phyloP scores from a whole-genome alignment of 2,329 filamentous ascomycete species.

The Venturia asperata region DNA sequence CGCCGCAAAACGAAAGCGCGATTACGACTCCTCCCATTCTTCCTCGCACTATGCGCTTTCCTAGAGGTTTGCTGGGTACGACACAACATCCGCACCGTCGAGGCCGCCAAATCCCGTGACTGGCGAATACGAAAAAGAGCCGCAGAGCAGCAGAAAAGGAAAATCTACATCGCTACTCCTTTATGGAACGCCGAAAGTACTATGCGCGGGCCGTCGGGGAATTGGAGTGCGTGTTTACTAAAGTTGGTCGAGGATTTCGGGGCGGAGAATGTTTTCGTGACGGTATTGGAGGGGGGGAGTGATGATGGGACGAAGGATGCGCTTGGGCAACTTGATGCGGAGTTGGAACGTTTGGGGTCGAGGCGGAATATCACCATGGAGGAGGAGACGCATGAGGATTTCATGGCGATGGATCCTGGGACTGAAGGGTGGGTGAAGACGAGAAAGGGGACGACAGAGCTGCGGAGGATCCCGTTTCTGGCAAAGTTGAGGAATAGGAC shows the following conservation, averaged over 20 bases:
- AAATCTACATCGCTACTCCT: conserved; percentile 15
- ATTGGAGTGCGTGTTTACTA: conserved; percentile 58
- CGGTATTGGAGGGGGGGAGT: conserved; percentile 61
- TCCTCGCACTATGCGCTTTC: not conserved
- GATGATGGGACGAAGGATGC: conserved; percentile 61
- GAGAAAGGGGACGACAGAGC: conserved; percentile 42
- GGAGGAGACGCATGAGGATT: conserved; percentile 52
- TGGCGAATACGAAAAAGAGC: not conserved
- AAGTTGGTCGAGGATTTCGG: conserved; percentile 52
- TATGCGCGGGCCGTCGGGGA: conserved; percentile 3
- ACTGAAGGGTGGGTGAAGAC: conserved; percentile 58
- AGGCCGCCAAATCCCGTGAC: not conserved
- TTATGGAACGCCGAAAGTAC: conserved; percentile 7
- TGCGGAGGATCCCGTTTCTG: conserved; percentile 63
- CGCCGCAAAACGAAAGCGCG: not conserved
- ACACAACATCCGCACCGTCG: conserved; percentile 5
- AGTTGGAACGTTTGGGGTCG: conserved; percentile 48
- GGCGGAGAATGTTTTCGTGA: conserved; percentile 58
- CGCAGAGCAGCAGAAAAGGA: not conserved
- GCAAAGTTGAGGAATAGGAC: conserved; percentile 57
- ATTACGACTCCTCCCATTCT: not conserved
- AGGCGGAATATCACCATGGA: conserved; percentile 50
- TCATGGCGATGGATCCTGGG: conserved; percentile 42
- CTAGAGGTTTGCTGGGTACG: conserved; percentile 9
- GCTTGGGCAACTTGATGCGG: conserved; percentile 49